Base-by-base conservation (phyloP, 2,329 filamentous ascomycete species). In the Monilinia aucupariae region DNA sequence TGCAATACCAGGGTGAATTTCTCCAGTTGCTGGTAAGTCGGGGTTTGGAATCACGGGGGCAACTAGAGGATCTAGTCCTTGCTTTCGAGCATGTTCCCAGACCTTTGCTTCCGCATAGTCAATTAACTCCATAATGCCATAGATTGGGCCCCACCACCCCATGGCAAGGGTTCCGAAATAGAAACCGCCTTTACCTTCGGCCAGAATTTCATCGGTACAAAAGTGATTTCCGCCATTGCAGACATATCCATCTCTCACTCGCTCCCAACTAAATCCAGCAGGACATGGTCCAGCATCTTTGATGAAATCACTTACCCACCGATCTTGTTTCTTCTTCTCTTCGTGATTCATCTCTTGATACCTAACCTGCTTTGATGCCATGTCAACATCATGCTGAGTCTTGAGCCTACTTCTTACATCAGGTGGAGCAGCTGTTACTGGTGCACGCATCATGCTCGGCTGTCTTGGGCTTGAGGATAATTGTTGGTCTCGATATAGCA, bases 171-270 rank as follows among this genome's bases (percentile, higher is more conserved):
- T 55, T 22, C 59, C 59, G 1, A 12, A 10, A 22, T 56, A 68
- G 13, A 66, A 50, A 0, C 68, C 68, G 4, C 68, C 67, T 43
- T 65, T 67, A 2, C 68, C 68, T 59, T 70, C 66, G 6, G 65
- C 65, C 2, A 71, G 12, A 2, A 70, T 50, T 4, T 62, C 61
- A 43, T 71, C 68, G 2, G 65, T 65, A 8, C 68, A 64, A 9
- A 63, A 59, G 37, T 70, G 68, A 27, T 61, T 32, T 0, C 62
- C 60, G 1, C 65, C 68, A 13, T 58, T 48, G 45, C 69, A 71
- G 17, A 61, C 56, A 53, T 71, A 71, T 20, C 68, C 69, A 12
- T 61, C 34, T 2, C 62, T 54, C 4, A 63, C 53, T 12, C 68
- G 43, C 7, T 50, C 50, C 67, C 66, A 70, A 4, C 25, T 10